These are phyloP conservation scores for Suillus hirtellus DNA, from an alignment of 768 basidiomycete genomes.

Conservation along the genomic window DNA sequence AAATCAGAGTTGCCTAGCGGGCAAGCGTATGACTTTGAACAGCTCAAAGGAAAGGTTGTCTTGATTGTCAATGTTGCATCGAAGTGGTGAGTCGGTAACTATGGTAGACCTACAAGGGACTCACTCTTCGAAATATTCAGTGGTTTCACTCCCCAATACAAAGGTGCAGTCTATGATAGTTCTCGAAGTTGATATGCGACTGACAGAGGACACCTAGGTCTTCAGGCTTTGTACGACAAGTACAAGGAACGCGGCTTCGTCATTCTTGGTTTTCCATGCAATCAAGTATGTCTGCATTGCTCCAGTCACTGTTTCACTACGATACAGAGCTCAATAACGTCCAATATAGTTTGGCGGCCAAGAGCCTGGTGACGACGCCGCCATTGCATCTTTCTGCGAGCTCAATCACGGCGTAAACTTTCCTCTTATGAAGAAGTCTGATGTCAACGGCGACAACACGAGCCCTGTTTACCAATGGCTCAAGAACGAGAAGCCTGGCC, in stretches of 20 bases:
- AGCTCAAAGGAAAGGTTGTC: conserved; percentile 76
- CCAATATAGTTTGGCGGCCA: conserved; percentile 72
- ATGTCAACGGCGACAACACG: conserved; percentile 85
- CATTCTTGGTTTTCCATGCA: conserved; percentile 90
- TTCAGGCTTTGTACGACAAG: conserved; percentile 79
- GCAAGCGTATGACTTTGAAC: conserved; percentile 58
- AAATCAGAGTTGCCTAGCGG: conserved; percentile 63
- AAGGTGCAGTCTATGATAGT: conserved; percentile 43
- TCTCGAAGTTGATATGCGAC: not conserved
- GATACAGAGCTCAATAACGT: not conserved
- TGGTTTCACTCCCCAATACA: conserved; percentile 84
- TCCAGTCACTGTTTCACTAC: not conserved
- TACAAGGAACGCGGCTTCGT: conserved; percentile 75
- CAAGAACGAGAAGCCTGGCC: conserved; percentile 74
- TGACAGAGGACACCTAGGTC: conserved; percentile 42
- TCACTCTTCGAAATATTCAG: conserved; percentile 35
- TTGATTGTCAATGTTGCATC: conserved; percentile 80
- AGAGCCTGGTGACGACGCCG: conserved; percentile 81
- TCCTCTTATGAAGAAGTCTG: conserved; percentile 89
- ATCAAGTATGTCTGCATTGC: conserved; percentile 54
- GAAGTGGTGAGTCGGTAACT: conserved; percentile 45
- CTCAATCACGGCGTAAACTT: conserved; percentile 88
- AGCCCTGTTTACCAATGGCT: conserved; percentile 87
- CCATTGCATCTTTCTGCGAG: conserved; percentile 72
- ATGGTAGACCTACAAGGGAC: not conserved